Base-by-base conservation (phyloP, 75 land plant genomes). In the Picea glauca region DNA sequence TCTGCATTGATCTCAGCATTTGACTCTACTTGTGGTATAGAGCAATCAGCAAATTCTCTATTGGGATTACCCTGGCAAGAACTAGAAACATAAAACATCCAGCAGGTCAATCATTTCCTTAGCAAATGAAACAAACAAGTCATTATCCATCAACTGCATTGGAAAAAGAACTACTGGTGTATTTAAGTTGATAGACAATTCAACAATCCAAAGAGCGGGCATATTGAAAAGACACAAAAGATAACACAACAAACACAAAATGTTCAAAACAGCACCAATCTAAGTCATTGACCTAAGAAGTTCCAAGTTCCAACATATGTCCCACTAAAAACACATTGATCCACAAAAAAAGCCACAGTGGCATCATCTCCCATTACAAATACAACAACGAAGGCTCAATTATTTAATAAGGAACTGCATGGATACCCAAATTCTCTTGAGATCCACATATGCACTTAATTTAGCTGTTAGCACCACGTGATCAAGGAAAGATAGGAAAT, bases 1-100 rank as follows among this genome's bases (percentile, higher is more conserved):
- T 96, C 99, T 58, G 86, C 85, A 78, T 96, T 94, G 62, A 96
- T 96, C 62, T 88, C 99, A 57, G 83, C 87, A 85, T 96, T 83
- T 31, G 93, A 85, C 79, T 91, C 94, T 88, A 89, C 99, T 87
- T 96, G 99, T 18, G 97, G 93, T 38, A 90, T 85, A 61, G 88
- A 89, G 76, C 97, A 96, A 56, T 94, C 90, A 58, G 95, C 90
- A 88, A 85, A 91, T 32, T 82, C 79, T 76, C 87, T 90, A 80
- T 96, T 93, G 68, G 83, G 76, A 80, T 96, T 96, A 63, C 94
- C 99, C 74, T 84, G 87, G 77, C 99, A 96, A 33, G 90, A 87
- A 98, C 99, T 96, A 58, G 26, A 70, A 20, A 43, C n/a, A 46
- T 43, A 40, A 21, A 70, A 40, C 23, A 5, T 50, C 13, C 74